Evolutionary conservation across 768 basidiomycete species (phyloP).

Genomic region (Kwoniella bestiolae): DNA sequence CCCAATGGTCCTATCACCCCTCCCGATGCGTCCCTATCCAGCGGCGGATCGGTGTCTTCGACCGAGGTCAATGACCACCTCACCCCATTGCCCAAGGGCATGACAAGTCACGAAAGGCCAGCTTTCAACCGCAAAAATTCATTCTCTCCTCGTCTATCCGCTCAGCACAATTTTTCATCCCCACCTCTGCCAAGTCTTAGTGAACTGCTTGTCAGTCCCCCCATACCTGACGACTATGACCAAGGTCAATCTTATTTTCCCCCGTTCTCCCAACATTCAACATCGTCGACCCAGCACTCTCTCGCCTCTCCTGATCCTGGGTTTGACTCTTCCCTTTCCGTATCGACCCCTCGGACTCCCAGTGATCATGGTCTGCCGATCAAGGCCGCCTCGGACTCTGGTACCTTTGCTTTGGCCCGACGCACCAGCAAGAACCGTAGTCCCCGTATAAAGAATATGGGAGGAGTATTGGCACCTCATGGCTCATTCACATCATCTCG

Average conservation of each 20-base stretch:
- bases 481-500: constrained; percentile 41
- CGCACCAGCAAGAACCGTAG: constrained; percentile 2
- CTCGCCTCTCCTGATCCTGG: not conserved
- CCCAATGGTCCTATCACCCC: not conserved
- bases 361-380: constrained; percentile 4
- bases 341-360: not conserved
- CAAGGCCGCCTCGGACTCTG: constrained; percentile 14
- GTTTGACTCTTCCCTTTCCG: not conserved
- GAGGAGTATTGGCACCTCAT: constrained; percentile 35
- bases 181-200: constrained; percentile 14
- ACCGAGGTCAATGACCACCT: constrained; percentile 26
- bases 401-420: constrained; percentile 3
- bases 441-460: constrained; percentile 30
- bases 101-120: constrained; percentile 9
- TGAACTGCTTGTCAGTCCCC: constrained; percentile 22
- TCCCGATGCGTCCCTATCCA: constrained; percentile 7
- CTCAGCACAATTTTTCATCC: not conserved
- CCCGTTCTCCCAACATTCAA: not conserved
- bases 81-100: constrained; percentile 11
- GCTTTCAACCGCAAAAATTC: constrained; percentile 1
- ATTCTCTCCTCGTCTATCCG: constrained; percentile 1
- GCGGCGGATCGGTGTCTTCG: constrained; percentile 10
- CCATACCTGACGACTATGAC: constrained; percentile 10
- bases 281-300: not conserved
- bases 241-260: constrained; percentile 22